A percentile compares a stretch with the other conserved stretches of the same genome.
These are phyloP conservation scores for Stereocaulon alpinum DNA, from an alignment of 495 filamentous ascomycete species.

Conservation along the genomic window DNA sequence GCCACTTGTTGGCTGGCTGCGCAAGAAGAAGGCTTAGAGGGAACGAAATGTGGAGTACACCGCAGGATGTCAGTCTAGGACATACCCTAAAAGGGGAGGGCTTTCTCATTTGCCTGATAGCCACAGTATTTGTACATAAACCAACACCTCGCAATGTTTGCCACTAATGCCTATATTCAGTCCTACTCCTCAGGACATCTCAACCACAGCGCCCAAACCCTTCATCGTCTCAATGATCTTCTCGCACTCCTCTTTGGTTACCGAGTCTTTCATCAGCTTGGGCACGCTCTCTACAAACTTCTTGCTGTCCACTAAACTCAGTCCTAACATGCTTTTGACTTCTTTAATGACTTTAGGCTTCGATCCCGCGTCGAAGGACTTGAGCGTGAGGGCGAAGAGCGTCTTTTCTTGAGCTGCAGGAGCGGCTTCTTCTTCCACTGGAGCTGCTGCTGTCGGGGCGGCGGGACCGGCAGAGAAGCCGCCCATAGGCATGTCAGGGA, in stretches of 20 bases:
- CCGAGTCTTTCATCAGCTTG: slow-evolving; percentile 96
- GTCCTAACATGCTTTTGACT: slow-evolving; percentile 87
- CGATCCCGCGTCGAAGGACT: slow-evolving; percentile 70
- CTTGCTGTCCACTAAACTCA: slow-evolving; percentile 98
- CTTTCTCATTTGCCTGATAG: not conserved
- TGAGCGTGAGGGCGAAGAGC: slow-evolving; percentile 88
- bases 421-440: slow-evolving; percentile 68
- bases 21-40: too few relatives aligned
- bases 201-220: slow-evolving; percentile 75
- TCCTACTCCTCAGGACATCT: slow-evolving; percentile 62
- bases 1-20: too few relatives aligned
- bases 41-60: too few relatives aligned
- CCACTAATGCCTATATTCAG: not conserved
- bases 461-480: slow-evolving; percentile 56
- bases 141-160: slow-evolving; percentile 4
- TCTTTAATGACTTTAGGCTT: slow-evolving; percentile 99
- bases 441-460: slow-evolving; percentile 51
- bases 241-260: slow-evolving; percentile 96
- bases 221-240: slow-evolving; percentile 95
- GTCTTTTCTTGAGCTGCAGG: slow-evolving; percentile 88
- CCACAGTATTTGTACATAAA: slow-evolving; percentile 7
- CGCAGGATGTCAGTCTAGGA: too few relatives aligned
- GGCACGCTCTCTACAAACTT: slow-evolving; percentile 98
- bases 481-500: slow-evolving; percentile 91
- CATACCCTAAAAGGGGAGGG: too few relatives aligned